phyloP scores from a whole-genome alignment of 148 eudicot species.

The Diospyros kaki region DNA sequence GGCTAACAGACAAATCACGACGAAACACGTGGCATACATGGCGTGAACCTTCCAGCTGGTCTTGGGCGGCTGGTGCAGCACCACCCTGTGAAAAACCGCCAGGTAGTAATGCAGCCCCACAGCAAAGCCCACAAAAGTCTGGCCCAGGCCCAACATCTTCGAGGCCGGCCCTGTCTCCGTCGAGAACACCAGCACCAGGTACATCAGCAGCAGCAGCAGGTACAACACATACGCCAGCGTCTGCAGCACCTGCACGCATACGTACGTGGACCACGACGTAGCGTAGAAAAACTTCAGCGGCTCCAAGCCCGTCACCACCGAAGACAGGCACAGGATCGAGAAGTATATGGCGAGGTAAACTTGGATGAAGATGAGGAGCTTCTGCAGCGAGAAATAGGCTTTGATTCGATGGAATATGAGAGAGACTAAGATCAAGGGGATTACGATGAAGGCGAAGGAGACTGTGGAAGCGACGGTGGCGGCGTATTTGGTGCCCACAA shows the following conservation, averaged over 20 bases:
- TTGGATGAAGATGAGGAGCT: constrained; percentile 73
- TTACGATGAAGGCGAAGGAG: constrained; percentile 52
- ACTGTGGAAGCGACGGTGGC: constrained; percentile 48
- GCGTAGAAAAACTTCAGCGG: constrained; percentile 80
- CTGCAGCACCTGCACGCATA: constrained; percentile 71
- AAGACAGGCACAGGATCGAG: constrained; percentile 58
- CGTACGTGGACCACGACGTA: constrained; percentile 65
- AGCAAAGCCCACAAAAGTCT: constrained; percentile 73
- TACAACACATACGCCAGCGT: constrained; percentile 72
- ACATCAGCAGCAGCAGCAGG: constrained; percentile 63
- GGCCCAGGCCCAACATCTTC: constrained; percentile 71
- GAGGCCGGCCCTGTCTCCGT: constrained; percentile 58
- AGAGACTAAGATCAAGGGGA: constrained; percentile 69
- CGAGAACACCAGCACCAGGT: constrained; percentile 64
- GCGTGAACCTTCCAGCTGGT: constrained; percentile 85
- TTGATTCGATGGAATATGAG: constrained; percentile 62
- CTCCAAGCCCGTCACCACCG: constrained; percentile 71
- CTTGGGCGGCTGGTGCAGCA: constrained; percentile 75
- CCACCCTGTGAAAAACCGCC: constrained; percentile 81
- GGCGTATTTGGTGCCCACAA: constrained; percentile 66
- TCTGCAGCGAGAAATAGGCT: constrained; percentile 74
- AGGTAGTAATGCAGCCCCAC: constrained; percentile 91
- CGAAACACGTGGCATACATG: constrained; percentile 82
- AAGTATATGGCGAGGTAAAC: constrained; percentile 76
- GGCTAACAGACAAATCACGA: constrained; percentile 65